Base-by-base conservation (phyloP, 345 rosid species). In the Citrus sp. region DNA sequence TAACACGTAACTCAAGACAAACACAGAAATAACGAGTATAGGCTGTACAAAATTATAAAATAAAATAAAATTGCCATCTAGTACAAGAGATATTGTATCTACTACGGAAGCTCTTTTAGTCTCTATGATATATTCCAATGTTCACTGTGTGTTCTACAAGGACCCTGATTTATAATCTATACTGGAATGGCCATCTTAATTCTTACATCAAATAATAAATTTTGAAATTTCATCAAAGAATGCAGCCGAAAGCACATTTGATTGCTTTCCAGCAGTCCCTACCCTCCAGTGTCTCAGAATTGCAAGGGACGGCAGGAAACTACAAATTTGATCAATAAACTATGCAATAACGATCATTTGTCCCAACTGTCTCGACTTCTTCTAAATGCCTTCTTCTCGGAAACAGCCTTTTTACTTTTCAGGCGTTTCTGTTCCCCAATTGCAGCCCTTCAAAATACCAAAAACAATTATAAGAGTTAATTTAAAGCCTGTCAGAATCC, bases 341-440 rank as follows among this genome's bases (percentile, higher is more conserved):
- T 5, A 32, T 64, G 27, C 3, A 35, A 61, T 2, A 32, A 42
- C 1, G n/a, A 35, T 30, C 64, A 51, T 82, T 80, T 92, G 85
- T 94, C 98, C 89, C 91, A 96, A 68, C 93, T 87, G 79, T 87
- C 84, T 19, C 95, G 81, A 81, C 88, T 88, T 90, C 99, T 91
- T 83, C 99, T 87, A 18, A 86, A 90, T 9, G 95, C 87, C 85
- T 94, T 92, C 87, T 94, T 94, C 59, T 91, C 94, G 4, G 98
- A 91, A 58, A 87, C 88, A 80, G 77, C 95, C 79, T 89, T 94
- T 70, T 94, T 94, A 81, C 91, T 89, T 87, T 86, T 89, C 56
- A 92, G 90, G 38, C 95, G 92, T 63, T 87, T 94, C 76, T 92
- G 87, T 74, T 92, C 98, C 81, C 94, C 98, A 54, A 86, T 92